Evolutionary conservation across 2,329 filamentous ascomycete species (phyloP).

Genomic region (Dryadomyces quercus-mongolicae): DNA sequence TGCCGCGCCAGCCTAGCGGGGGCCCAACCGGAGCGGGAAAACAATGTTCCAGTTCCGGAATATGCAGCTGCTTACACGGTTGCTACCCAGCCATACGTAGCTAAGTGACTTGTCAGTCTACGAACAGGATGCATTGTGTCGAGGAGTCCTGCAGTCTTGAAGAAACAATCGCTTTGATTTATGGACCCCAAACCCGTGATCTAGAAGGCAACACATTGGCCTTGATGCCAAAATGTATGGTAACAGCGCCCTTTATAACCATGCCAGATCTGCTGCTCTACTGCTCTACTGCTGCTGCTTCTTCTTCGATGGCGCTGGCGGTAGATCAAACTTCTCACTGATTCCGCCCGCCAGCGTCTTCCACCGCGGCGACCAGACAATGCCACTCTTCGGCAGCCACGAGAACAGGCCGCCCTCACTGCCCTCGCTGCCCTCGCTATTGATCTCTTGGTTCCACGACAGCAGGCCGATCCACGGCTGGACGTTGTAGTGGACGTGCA

Average conservation of each 20-base stretch:
- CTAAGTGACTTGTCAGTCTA: neutral
- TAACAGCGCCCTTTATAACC: neutral
- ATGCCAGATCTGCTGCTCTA: too few species aligned
- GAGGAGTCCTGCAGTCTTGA: too few species aligned
- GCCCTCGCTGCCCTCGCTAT: constrained; percentile 12
- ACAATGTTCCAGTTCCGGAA: neutral
- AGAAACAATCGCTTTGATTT: too few species aligned
- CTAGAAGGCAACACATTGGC: neutral
- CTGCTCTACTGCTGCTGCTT: neutral
- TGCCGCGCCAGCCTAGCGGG: neutral
- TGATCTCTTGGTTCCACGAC: constrained; percentile 63
- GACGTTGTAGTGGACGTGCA: constrained; percentile 88
- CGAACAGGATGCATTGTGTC: neutral
- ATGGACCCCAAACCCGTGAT: neutral
- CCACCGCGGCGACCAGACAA: constrained; percentile 32
- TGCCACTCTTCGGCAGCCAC: constrained; percentile 7
- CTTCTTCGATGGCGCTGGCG: constrained; percentile 29
- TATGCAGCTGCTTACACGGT: too few species aligned
- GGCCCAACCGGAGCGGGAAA: neutral
- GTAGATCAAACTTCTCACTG: constrained; percentile 53
- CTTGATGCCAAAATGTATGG: neutral
- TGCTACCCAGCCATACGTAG: too few species aligned
- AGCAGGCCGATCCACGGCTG: constrained; percentile 91
- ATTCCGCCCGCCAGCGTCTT: constrained; percentile 51
- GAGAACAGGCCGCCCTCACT: neutral